These are phyloP conservation scores for Penicillium parvum DNA, from an alignment of 495 filamentous ascomycete genomes.

Conservation along the genomic window DNA sequence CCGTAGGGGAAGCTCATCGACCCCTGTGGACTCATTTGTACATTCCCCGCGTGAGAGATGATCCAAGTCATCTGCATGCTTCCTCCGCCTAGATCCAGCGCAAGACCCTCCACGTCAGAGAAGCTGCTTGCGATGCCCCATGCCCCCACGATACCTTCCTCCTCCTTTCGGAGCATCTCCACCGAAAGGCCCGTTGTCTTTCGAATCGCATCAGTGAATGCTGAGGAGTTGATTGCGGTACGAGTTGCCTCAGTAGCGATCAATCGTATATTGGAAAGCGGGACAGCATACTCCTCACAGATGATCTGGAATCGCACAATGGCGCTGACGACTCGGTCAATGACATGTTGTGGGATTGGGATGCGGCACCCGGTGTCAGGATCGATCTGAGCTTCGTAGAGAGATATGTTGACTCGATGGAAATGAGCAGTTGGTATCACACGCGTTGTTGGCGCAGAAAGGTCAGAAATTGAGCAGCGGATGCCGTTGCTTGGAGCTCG, in stretches of 20 bases:
- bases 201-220: constrained; percentile 62
- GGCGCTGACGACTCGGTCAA: constrained; percentile 56
- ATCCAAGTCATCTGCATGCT: constrained; percentile 90
- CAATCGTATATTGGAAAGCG: constrained; percentile 57
- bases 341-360: constrained; percentile 60
- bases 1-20: constrained; percentile 72
- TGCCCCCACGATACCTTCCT: constrained; percentile 79
- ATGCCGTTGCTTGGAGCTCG: constrained; percentile 99
- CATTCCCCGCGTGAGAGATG: constrained; percentile 49
- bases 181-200: constrained; percentile 59
- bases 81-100: constrained; percentile 87
- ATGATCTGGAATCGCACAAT: constrained; percentile 68
- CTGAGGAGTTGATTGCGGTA: constrained; percentile 66
- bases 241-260: constrained; percentile 89
- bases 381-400: constrained; percentile 78
- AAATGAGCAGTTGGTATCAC: constrained; percentile 73
- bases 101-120: constrained; percentile 59
- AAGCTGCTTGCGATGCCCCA: constrained; percentile 80
- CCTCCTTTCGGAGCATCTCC: constrained; percentile 67
- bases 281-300: constrained; percentile 68
- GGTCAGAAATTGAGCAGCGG: constrained; percentile 83
- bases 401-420: constrained; percentile 73
- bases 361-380: constrained; percentile 37
- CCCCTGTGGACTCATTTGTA: constrained; percentile 46
- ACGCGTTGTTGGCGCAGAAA: constrained; percentile 64